Conservation (phyloP, 345 rosid species). For the Boechera stricta region DNA sequence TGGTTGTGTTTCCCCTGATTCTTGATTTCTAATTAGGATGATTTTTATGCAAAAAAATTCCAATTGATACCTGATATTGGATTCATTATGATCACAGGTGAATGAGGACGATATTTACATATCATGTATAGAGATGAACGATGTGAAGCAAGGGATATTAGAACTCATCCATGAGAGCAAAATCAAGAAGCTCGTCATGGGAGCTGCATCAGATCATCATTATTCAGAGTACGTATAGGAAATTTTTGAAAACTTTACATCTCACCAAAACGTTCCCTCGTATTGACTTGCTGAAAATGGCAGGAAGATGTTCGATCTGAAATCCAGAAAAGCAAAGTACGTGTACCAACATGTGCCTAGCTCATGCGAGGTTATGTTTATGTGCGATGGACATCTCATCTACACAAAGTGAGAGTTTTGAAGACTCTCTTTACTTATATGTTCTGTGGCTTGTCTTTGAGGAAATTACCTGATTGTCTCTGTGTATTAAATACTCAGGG, state of each 20-base stretch:
- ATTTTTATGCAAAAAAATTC: neutral
- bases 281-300: conserved; percentile 34
- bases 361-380: conserved; percentile 63
- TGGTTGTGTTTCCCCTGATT: neutral
- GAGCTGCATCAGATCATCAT: conserved; percentile 73
- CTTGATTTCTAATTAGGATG: neutral
- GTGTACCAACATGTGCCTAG: conserved; percentile 54
- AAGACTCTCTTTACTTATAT: conserved; percentile 16
- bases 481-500: conserved; percentile 30
- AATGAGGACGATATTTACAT: conserved; percentile 47
- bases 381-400: conserved; percentile 58
- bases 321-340: conserved; percentile 67
- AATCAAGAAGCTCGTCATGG: conserved; percentile 71
- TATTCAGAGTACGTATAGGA: conserved; percentile 51
- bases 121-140: conserved; percentile 56
- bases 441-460: conserved; percentile 18
- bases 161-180: conserved; percentile 61
- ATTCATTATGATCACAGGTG: conserved; percentile 50
- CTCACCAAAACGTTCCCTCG: conserved; percentile 14
- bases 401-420: conserved; percentile 51
- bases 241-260: neutral
- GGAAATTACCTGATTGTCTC: conserved; percentile 24
- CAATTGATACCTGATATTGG: neutral
- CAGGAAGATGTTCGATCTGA: conserved; percentile 65
- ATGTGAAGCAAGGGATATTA: conserved; percentile 66